Base-by-base conservation (phyloP, 2,329 filamentous ascomycete genomes). In the Neonectria ditissima region DNA sequence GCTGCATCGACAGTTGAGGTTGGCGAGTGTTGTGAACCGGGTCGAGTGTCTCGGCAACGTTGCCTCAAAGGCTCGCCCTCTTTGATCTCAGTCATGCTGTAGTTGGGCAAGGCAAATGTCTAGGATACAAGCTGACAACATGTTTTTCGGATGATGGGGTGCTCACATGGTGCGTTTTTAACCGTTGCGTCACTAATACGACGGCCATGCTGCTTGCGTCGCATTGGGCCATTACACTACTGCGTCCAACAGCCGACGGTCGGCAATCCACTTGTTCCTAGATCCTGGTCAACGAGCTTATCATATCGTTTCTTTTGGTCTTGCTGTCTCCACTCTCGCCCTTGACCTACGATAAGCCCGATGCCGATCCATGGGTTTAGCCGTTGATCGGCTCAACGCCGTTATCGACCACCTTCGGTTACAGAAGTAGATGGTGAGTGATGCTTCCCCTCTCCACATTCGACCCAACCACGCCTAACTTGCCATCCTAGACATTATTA, bases 231-330 rank as follows among this genome's bases (percentile, higher is more conserved):
- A n/a, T n/a, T n/a, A 20, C 26, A 47, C 55, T 34, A 43, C 47
- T 26, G 8, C n/a, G 43, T 48, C 55, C 24, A 50, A 52, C 55
- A 56, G 59, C 59, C 52, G 59, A 62, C 53, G 44, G 45, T 62
- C 59, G 59, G 59, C 59, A 56, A 62, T 30, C 57, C 57, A 54
- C 56, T 59, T 52, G n/a, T n/a, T n/a, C n/a, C 11, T 3, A 18
- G 18, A 51, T 51, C 26, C 30, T 20, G 47, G 26, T 51, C 24
- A 18, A 45, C 47, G 32, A 48, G 32, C 47, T 4, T 22, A 50
- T 32, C 26, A 11, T 51, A n/a, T n/a, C n/a, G n/a, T n/a, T n/a
- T n/a, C n/a, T n/a, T n/a, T n/a, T n/a, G n/a, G n/a, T n/a, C n/a
- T n/a, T n/a, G n/a, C 26, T 18, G 30, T 16, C 26, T 34, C 47